Base-by-base conservation (phyloP, 768 basidiomycete genomes). In the Termitomyces sp. region DNA sequence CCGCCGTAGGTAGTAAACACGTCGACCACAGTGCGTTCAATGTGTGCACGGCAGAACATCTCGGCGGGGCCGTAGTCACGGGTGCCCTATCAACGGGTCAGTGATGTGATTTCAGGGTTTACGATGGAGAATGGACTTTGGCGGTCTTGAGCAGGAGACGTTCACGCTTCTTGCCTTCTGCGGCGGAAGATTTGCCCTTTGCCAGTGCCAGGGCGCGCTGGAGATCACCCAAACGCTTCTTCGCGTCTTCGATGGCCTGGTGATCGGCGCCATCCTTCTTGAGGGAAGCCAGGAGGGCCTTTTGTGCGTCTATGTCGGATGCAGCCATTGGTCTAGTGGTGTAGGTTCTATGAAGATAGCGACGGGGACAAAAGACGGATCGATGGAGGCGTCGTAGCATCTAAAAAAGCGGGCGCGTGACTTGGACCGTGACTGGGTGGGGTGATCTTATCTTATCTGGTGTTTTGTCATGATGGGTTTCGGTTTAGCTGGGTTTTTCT, bases 51-150 rank as follows among this genome's bases (percentile, higher is more conserved):
- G 63, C 96, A 88, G 71, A 89, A 86, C 84, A 95, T 96, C 69
- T 98, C 95, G 16, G 80, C 82, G 17, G 96, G 92, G 42, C 90
- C 89, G 73, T 93, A 98, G 72, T 99, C 97, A 49, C 92, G 84
- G 17, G 97, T 98, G 35, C 97, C 97, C 90, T 96, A 55, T 34
- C 34, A 59, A 27, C 11, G 5, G n/a, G 31, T 52, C 54, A 65
- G 57, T 61, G 53, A n/a, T n/a, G n/a, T n/a, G n/a, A n/a, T 55
- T 62, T 54, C 55, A 54, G 56, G 51, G 53, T 31, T 37, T 32
- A 35, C 21, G 35, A 49, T 37, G 23, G 38, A 17, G 49, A 19
- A 48, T 85, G 55, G 53, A 90, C 94, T 84, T 99, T 98, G 41
- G 95, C 90, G 1, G 95, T 96, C 76, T 99, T 99, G 63, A 99